phyloP scores from a whole-genome alignment of 305 asterid genomes.

The Petunia hybrid region DNA sequence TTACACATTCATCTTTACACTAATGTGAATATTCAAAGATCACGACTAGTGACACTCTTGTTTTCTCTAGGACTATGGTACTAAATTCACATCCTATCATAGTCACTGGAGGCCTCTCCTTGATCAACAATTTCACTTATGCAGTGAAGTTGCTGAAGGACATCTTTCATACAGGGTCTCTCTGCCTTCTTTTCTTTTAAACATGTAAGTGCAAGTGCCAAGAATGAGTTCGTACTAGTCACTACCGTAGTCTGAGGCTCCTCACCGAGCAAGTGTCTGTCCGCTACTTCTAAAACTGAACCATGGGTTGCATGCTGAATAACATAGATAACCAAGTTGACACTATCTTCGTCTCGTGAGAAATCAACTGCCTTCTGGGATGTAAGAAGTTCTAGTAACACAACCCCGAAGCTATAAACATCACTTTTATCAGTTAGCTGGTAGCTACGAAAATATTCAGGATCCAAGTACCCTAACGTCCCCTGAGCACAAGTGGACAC shows the following conservation, averaged over 20 bases:
- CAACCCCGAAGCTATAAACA: conserved; percentile 58
- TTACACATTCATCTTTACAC: neutral
- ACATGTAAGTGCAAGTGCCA: conserved; percentile 49
- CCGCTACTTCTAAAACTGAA: conserved; percentile 48
- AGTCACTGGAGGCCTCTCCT: conserved; percentile 31
- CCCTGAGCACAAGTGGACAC: conserved; percentile 59
- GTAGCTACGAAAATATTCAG: conserved; percentile 51
- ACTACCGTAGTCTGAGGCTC: conserved; percentile 33
- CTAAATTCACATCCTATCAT: conserved; percentile 10
- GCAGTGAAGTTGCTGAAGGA: conserved; percentile 48
- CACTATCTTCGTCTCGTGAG: conserved; percentile 41
- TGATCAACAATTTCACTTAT: conserved; percentile 37
- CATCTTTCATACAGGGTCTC: conserved; percentile 57
- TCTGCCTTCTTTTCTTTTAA: conserved; percentile 50
- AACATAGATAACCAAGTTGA: conserved; percentile 49
- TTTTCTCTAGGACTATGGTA: neutral
- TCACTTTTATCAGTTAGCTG: conserved; percentile 55
- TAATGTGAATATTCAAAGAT: neutral
- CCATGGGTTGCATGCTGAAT: conserved; percentile 39
- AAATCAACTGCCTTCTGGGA: conserved; percentile 53
- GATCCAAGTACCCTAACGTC: conserved; percentile 56
- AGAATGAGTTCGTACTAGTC: conserved; percentile 36
- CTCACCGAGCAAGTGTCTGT: conserved; percentile 39
- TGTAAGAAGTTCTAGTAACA: conserved; percentile 53
- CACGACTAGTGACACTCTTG: neutral